Evolutionary conservation across 768 basidiomycete species (phyloP), one percentile per base, ranked within the genome.

Genomic region (Neoboletus magnificus): DNA sequence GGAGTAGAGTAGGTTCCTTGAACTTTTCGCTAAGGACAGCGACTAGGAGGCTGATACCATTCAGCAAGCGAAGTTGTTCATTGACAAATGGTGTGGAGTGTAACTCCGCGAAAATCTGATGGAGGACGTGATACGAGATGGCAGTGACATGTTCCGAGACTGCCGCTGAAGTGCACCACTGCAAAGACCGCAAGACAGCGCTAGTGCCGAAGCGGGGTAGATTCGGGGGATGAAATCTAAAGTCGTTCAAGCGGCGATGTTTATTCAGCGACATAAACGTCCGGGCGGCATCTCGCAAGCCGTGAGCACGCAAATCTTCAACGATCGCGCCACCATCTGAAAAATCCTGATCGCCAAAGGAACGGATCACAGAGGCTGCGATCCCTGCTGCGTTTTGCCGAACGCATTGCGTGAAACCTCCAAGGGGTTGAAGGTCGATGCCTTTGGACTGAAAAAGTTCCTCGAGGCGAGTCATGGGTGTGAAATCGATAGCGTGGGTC

Each of bases 51-150:
- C 82, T 83, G 43, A 96, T 72, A 2, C 83, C 81, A 52, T 91
- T 86, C 39, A 94, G 65, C 29, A 86, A 73, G 13, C 95, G 84
- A 39, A 84, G 70, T 66, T 95, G 91, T 66, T 96, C 92, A 67
- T 91, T 90, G 57, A 96, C 80, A 37, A 97, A 77, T 20, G 86
- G 86, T 0, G 84, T 82, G 11, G 72, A 68, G 55, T 89, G 81
- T 10, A 93, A 73, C 39, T 79, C 77, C 6, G 84, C 78, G 58
- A 95, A 83, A 15, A 96, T 76, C 48, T 82, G 80, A 55, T 88
- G 86, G 27, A 92, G 68, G 52, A 91, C 80, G 57, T 94, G 91
- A 67, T 91, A 94, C 5, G 85, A 83, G 47, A 83, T 83, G 12
- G 87, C 81, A n/a, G 74, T 72, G 25, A 71, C 72, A 40, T 81